These are phyloP conservation scores for Ceratobasidium sp. DNA, from an alignment of 1,284 basidiomycete species.

Conservation along the genomic window DNA sequence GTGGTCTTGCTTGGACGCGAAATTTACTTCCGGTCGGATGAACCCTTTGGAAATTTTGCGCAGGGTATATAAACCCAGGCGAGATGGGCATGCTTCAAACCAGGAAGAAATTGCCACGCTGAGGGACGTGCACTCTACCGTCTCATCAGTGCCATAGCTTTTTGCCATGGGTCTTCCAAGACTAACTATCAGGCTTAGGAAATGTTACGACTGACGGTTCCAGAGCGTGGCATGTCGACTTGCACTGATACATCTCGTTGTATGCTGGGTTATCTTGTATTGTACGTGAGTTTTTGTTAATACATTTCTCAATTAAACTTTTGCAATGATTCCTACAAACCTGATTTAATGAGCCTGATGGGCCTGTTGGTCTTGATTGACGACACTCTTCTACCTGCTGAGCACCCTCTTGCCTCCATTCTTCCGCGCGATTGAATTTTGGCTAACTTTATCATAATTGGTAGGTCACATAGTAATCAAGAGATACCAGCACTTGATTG, in stretches of 20 bases:
- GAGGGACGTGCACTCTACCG: conserved; percentile 17
- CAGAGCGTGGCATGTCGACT: conserved; percentile 42
- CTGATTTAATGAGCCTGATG: conserved; percentile 42
- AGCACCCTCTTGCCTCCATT: conserved; percentile 9
- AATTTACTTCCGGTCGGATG: conserved; percentile 16
- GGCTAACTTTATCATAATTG: conserved; percentile 11
- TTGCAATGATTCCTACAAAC: conserved; percentile 33
- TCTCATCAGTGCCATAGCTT: conserved; percentile 33
- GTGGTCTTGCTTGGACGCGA: not conserved
- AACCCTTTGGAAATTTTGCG: conserved; percentile 18
- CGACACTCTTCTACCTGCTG: conserved; percentile 29
- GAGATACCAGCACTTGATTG: not conserved
- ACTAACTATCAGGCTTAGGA: conserved; percentile 37
- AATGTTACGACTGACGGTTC: conserved; percentile 41
- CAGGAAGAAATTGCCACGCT: conserved; percentile 37
- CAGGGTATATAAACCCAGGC: conserved; percentile 22
- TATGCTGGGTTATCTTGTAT: not conserved
- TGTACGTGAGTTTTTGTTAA: not conserved
- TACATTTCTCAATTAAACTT: not conserved
- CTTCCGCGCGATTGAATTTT: not conserved
- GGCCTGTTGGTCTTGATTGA: conserved; percentile 36
- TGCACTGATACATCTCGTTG: conserved; percentile 35
- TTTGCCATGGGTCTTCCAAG: conserved; percentile 26
- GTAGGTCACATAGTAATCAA: not conserved
- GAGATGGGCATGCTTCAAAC: not conserved